phyloP scores from a whole-genome alignment of 306 rosid genomes.

The Mimosa pudica region DNA sequence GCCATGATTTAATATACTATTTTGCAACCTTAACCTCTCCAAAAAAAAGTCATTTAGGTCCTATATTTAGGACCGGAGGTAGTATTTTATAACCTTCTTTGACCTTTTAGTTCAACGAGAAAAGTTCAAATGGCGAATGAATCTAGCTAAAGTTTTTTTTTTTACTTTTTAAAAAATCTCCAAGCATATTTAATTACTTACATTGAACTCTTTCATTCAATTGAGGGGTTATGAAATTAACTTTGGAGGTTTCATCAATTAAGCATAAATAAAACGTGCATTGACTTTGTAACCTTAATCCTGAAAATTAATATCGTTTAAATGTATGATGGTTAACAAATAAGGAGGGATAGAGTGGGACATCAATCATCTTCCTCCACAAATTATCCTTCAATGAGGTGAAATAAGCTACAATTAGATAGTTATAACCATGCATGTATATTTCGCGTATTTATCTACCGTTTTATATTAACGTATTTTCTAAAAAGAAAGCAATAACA shows the following conservation, averaged over 20 bases:
- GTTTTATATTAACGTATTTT: not conserved
- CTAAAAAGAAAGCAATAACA: not conserved
- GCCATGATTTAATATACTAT: too few species aligned
- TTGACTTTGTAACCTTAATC: not conserved
- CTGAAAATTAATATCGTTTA: not conserved
- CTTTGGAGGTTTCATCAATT: not conserved
- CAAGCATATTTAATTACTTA: not conserved
- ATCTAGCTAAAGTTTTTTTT: not conserved
- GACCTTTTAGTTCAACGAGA: not conserved
- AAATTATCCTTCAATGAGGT: constrained; percentile 14
- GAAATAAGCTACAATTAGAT: constrained; percentile 6
- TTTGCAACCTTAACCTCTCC: too few species aligned
- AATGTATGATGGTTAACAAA: not conserved
- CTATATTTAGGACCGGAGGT: too few species aligned
- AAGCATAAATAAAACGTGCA: constrained; percentile 9
- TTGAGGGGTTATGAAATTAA: not conserved
- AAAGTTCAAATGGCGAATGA: not conserved
- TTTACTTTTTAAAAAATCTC: not conserved
- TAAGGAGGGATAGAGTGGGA: not conserved
- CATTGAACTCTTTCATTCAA: not conserved
- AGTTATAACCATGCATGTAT: not conserved
- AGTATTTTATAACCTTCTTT: not conserved
- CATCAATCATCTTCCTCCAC: constrained; percentile 19
- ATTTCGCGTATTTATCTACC: too few species aligned
- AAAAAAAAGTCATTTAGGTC: too few species aligned